Percentiles rank a stretch among this genome's conserved stretches.
Conservation (phyloP, 345 rosid species). For the Dimocarpus longan region DNA sequence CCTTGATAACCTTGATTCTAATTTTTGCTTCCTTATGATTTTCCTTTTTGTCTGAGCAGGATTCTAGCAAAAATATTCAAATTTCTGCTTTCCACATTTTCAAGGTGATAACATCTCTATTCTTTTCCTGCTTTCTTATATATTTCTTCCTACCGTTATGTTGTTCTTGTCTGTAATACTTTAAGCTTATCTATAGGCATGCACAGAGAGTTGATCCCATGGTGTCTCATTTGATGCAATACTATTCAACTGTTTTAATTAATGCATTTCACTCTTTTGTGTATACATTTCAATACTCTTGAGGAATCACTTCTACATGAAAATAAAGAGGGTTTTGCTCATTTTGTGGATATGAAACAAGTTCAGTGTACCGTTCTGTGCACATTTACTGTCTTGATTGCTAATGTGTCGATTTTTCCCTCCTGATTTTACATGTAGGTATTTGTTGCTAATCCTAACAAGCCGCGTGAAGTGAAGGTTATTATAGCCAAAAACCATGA, state of each 20-base stretch:
- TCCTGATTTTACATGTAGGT: conserved; percentile 44
- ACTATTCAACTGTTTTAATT: neutral
- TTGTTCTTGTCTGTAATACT: neutral
- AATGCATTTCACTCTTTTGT: neutral
- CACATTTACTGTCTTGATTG: neutral
- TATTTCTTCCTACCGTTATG: neutral
- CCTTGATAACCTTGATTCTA: conserved; percentile 9
- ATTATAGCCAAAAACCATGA: conserved; percentile 85
- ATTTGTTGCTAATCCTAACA: conserved; percentile 97
- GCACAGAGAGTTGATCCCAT: neutral
- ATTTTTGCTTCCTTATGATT: neutral
- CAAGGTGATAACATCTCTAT: conserved; percentile 52
- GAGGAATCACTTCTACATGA: neutral
- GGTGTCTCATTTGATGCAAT: neutral
- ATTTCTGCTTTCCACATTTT: conserved; percentile 94
- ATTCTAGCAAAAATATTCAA: conserved; percentile 92
- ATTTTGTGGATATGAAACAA: neutral
- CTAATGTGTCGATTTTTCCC: neutral
- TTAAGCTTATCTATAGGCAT: neutral
- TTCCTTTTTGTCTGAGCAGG: conserved; percentile 47
- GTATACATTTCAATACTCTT: neutral
- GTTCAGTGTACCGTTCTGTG: neutral
- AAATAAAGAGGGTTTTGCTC: neutral
- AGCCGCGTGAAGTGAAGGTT: conserved; percentile 81
- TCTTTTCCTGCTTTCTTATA: neutral